These are phyloP conservation scores for Paramecium octaurelia DNA, from an alignment of 73 alveolate genomes.

Conservation along the genomic window DNA sequence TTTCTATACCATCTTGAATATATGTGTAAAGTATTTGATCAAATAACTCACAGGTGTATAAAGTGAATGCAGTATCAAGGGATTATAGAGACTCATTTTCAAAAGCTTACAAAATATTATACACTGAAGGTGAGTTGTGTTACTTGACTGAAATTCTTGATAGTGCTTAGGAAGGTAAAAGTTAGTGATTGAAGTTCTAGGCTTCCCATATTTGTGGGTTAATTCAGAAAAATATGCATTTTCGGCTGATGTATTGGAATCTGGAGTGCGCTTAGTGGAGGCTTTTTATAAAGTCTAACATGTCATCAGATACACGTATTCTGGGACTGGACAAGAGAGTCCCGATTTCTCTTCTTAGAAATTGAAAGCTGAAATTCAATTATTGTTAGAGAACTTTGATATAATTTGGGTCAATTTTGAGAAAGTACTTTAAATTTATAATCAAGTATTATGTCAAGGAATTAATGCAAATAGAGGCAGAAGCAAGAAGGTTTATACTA, in stretches of 20 bases:
- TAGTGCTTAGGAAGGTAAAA: constrained; percentile 91
- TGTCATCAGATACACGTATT: constrained; percentile 74
- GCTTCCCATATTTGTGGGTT: constrained; percentile 91
- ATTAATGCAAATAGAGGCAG: constrained; percentile 91
- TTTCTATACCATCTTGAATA: constrained; percentile 83
- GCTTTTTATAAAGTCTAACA: constrained; percentile 79
- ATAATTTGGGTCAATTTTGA: constrained; percentile 67
- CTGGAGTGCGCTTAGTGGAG: constrained; percentile 85
- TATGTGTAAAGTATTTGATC: constrained; percentile 70
- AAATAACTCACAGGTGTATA: constrained; percentile 13
- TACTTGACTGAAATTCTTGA: constrained; percentile 95
- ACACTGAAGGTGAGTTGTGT: constrained; percentile 86
- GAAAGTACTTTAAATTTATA: constrained; percentile 67
- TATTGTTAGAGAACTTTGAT: constrained; percentile 61
- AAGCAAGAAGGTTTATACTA: constrained; percentile 86
- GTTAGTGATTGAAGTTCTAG: neutral
- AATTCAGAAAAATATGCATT: constrained; percentile 95
- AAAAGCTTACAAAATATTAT: constrained; percentile 89
- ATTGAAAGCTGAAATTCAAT: constrained; percentile 66
- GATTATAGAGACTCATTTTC: constrained; percentile 90
- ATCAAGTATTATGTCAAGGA: constrained; percentile 89
- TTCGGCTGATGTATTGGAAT: constrained; percentile 89
- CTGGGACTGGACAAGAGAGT: constrained; percentile 64
- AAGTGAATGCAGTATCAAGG: constrained; percentile 70
- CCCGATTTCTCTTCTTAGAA: constrained; percentile 56